Percentiles rank a stretch among this genome's conserved stretches.
These are phyloP conservation scores for Alternaria consortialis DNA, from an alignment of 2,329 filamentous ascomycete species.

Conservation along the genomic window DNA sequence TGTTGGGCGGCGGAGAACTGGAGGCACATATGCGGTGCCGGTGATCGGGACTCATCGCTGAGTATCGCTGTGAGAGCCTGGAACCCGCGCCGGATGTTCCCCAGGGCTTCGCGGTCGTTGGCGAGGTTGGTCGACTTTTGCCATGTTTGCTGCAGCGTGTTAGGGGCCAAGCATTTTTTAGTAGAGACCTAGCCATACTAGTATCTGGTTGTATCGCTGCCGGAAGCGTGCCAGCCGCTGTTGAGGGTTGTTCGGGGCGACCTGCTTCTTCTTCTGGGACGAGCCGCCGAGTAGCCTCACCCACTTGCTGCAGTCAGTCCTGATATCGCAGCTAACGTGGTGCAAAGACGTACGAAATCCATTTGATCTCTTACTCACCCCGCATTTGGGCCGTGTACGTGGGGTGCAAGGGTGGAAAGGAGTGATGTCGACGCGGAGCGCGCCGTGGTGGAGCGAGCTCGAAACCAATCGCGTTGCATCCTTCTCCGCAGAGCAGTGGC, in stretches of 20 bases:
- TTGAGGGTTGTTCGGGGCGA: constrained; percentile 63
- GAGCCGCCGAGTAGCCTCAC: constrained; percentile 69
- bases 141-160: constrained; percentile 64
- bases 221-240: constrained; percentile 70
- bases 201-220: constrained; percentile 66
- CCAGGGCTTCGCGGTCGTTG: constrained; percentile 61
- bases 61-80: constrained; percentile 72
- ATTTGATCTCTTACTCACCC: constrained; percentile 35
- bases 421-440: constrained; percentile 26
- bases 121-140: constrained; percentile 63
- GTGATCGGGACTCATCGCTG: constrained; percentile 86
- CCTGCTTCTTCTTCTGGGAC: constrained; percentile 60
- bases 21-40: constrained; percentile 90
- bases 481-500: constrained; percentile 13
- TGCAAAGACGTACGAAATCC: constrained; percentile 34
- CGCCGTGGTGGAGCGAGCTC: constrained; percentile 19
- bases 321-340: background rate
- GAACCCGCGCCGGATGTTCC: constrained; percentile 62
- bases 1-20: constrained; percentile 85
- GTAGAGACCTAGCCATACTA: constrained; percentile 50
- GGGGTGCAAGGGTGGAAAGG: constrained; percentile 27
- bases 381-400: constrained; percentile 34
- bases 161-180: constrained; percentile 12
- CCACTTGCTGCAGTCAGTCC: constrained; percentile 57
- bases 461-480: constrained; percentile 22